Percentiles rank a stretch among this genome's conserved stretches.
Conservation (phyloP, 441 rosid species). For the Populus hybrid region DNA sequence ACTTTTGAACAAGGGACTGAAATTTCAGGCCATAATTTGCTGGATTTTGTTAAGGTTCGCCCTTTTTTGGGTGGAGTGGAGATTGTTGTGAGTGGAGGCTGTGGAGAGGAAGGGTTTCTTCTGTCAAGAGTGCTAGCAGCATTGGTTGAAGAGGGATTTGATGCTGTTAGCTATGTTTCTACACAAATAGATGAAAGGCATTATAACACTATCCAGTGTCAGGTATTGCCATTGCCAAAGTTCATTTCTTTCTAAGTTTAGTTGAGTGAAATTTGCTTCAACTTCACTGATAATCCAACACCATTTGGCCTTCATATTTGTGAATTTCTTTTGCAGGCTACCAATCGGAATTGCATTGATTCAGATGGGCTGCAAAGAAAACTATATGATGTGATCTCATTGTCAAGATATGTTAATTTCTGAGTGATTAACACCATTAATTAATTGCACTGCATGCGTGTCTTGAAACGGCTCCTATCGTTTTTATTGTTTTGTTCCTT, state of each 20-base stretch:
- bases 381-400: slow-evolving; percentile 18
- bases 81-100: slow-evolving; percentile 21
- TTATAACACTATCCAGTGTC: slow-evolving; percentile 31
- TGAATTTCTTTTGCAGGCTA: slow-evolving; percentile 25
- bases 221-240: slow-evolving; percentile 18
- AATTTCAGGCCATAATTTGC: neutral
- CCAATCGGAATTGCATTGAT: slow-evolving; percentile 18
- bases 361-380: slow-evolving; percentile 23
- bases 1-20: slow-evolving; percentile 2
- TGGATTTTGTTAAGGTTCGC: slow-evolving; percentile 14
- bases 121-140: slow-evolving; percentile 32
- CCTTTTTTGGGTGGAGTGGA: slow-evolving; percentile 29
- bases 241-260: slow-evolving; percentile 1
- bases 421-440: neutral
- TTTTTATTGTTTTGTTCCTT: neutral
- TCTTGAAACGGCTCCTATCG: neutral
- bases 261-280: neutral
- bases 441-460: neutral
- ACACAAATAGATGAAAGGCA: slow-evolving; percentile 23
- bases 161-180: slow-evolving; percentile 28
- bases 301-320: neutral
- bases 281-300: neutral
- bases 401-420: neutral
- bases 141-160: slow-evolving; percentile 34
- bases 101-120: slow-evolving; percentile 17